These are phyloP conservation scores for Phtheirospermum japonicum DNA, from an alignment of 257 asterid genomes.

Conservation along the genomic window DNA sequence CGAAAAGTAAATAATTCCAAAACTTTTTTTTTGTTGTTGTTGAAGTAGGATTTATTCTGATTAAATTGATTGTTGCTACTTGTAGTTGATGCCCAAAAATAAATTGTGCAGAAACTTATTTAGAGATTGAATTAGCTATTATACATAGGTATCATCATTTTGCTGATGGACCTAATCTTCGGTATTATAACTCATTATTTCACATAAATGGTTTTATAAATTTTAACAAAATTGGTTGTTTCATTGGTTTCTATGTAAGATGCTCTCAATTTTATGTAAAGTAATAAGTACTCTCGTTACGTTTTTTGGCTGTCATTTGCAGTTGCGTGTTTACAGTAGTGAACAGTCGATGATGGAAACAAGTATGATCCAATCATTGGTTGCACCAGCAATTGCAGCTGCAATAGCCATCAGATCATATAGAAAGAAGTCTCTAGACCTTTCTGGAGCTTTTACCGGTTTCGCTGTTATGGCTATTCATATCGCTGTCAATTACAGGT, in stretches of 20 bases:
- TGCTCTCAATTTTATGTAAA: not conserved
- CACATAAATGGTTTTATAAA: too few relatives aligned
- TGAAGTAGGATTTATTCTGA: not conserved
- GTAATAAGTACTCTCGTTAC: not conserved
- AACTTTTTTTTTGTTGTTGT: too few relatives aligned
- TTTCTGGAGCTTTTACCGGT: constrained; percentile 81
- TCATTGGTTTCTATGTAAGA: not conserved
- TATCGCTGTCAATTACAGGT: constrained; percentile 74
- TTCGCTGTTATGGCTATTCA: constrained; percentile 75
- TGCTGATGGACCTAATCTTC: not conserved
- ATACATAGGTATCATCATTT: not conserved
- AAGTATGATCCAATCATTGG: constrained; percentile 41
- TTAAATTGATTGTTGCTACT: not conserved
- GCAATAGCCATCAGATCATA: constrained; percentile 59
- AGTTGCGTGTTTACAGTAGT: constrained; percentile 9
- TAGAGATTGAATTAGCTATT: too few relatives aligned
- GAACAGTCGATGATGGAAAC: constrained; percentile 39
- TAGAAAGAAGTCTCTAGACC: constrained; percentile 67
- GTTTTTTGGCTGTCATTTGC: constrained; percentile 20
- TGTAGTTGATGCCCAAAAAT: too few relatives aligned
- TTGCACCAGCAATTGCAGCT: constrained; percentile 55
- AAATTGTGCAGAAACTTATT: too few relatives aligned
- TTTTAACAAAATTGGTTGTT: constrained; percentile 9
- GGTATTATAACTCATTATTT: not conserved
- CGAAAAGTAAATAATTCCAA: too few relatives aligned